Conservation (phyloP, 495 filamentous ascomycete species). For the Penicillium waksmanii region DNA sequence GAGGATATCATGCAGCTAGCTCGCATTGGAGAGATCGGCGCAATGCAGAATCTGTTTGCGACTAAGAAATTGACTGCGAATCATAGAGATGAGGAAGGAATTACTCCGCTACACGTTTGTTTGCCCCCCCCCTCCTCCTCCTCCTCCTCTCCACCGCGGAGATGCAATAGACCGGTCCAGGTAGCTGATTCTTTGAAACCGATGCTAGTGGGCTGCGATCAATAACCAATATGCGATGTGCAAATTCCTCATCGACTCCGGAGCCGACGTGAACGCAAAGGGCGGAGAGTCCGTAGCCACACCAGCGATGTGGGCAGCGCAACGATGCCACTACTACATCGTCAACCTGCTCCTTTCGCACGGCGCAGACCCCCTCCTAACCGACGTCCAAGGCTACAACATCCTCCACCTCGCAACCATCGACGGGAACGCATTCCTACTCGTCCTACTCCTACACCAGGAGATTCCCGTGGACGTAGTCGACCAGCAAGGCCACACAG, state of each 20-base stretch:
- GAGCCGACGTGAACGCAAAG: constrained; percentile 91
- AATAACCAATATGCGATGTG: constrained; percentile 97
- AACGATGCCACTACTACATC: constrained; percentile 87
- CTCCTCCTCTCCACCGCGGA: not conserved
- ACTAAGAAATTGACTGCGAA: constrained; percentile 76
- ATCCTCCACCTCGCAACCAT: constrained; percentile 95
- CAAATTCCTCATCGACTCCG: constrained; percentile 87
- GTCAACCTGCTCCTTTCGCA: constrained; percentile 80
- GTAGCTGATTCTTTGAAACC: constrained; percentile 8
- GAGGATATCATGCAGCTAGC: constrained; percentile 97
- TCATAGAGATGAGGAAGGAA: constrained; percentile 85
- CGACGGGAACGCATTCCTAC: constrained; percentile 91
- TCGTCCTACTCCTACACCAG: constrained; percentile 87
- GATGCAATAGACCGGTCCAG: not conserved
- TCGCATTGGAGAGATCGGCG: constrained; percentile 79
- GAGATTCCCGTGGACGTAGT: constrained; percentile 89
- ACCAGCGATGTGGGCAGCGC: constrained; percentile 94
- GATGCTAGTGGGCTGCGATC: constrained; percentile 90
- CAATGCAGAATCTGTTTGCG: constrained; percentile 87
- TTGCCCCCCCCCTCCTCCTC: not conserved
- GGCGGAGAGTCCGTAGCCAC: constrained; percentile 93
- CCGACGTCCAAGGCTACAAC: constrained; percentile 94
- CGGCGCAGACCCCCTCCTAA: constrained; percentile 87
- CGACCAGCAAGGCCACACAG: constrained; percentile 87
- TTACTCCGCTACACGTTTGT: constrained; percentile 92